Base-by-base conservation (phyloP, 2,329 filamentous ascomycete genomes). In the Cladosporium sphaerospermum region DNA sequence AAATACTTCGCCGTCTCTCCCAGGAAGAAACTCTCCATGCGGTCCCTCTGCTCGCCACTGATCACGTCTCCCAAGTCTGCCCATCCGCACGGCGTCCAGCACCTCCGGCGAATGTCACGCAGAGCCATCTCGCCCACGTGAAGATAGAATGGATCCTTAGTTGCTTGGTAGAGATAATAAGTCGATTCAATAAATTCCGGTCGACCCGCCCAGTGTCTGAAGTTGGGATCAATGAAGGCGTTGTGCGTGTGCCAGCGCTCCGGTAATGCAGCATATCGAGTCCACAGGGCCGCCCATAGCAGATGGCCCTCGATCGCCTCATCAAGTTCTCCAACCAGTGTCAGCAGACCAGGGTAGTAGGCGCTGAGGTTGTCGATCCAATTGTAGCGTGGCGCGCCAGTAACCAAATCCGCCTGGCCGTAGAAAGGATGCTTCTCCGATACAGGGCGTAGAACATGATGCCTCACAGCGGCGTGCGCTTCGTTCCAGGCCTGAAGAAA, bases 21-120 rank as follows among this genome's bases (percentile, higher is more conserved):
- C 1, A 99, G 78, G 65, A 97, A 97, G 77, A 97, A 99, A 67
- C 92, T 97, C 71, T 99, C 93, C 93, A 97, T 97, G 33, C 93
- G 86, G 67, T 99, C 91, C 61, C 82, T 88, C 70, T 89, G 83
- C 71, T 96, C 89, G 3, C 92, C 92, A n/a, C 67, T 75, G 7
- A 70, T 68, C 16, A 78, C 75, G 56, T 78, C 75, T 31, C 75
- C 70, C 39, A 97, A 77, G 0, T 92, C 92, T 11, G 92, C 88
- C 90, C 92, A 97, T 39, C 93, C 93, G 63, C 93, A 99, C 57
- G 82, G 80, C 0, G 90, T 89, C 82, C 89, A 90, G 71, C 93
- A 99, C 51, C 92, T 82, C 45, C 88, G 79, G 63, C 87, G 85
- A 63, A 99, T 90, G 65, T 99, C 93, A 54, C 83, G 81, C 52